Evolutionary conservation across 129 eudicot genomes (phyloP), one percentile per base, ranked within the genome.

Genomic region (Glebionis coronaria): DNA sequence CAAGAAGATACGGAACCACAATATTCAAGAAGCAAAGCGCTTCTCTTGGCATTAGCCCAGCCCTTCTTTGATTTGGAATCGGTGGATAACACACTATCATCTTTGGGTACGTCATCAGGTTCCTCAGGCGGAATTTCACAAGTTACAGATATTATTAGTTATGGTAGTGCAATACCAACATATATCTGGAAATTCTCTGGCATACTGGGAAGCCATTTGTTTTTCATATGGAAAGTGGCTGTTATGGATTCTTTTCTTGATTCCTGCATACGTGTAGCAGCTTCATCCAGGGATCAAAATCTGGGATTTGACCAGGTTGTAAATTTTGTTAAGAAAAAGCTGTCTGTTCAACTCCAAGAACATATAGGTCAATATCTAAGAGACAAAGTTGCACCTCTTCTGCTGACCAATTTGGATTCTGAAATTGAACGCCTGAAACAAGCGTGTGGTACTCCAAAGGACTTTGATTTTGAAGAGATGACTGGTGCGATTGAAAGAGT

Each of bases 301-400:
- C 60, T 87, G 60, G 97, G 97, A 21, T 84, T 94, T 79, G 99
- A 94, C 66, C 97, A 94, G 76, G 86, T 94, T 61, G 76, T 87
- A 65, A 83, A 79, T 73, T 69, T 78, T 29, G 87, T 87, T 21
- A 87, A 85, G 86, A 79, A 73, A 74, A 90, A 79, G 72, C 60
- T 90, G 69, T 79, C 80, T 44, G 20, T 61, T 78, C 99, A 90
- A 71, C 91, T 94, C 80, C 93, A 89, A 47, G 88, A 81, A 77
- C 87, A 90, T 45, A 71, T 87, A 6, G 73, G 84, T 64, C 88
- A 81, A 57, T 94, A 89, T 77, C 52, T 90, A 78, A 85, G 74
- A 72, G 93, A 84, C 67, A 82, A 81, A 61, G 82, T 94, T 62
- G 90, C 84, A 44, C 87, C 94, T 25, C 70, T 81, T 56, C 65